A percentile compares a stretch with the other conserved stretches of the same genome.
phyloP scores from a whole-genome alignment of 306 rosid species.

The Begonia fuchsioides region DNA sequence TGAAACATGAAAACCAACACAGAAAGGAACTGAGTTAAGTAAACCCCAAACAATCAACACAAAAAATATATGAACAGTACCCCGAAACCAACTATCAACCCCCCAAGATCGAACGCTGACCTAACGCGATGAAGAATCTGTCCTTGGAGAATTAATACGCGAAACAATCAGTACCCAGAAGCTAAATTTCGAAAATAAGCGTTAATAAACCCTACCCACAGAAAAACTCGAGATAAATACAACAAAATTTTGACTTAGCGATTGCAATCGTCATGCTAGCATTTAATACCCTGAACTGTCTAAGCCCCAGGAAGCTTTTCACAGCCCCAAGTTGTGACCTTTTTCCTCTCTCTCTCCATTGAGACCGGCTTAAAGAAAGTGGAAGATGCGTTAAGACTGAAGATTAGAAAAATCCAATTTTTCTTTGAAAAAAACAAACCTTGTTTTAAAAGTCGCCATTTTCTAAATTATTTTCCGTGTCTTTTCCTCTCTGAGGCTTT shows the following conservation, averaged over 20 bases:
- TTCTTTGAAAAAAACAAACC: too few species aligned
- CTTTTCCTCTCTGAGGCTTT: not conserved
- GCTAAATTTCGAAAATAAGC: constrained; percentile 25
- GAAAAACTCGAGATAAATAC: constrained; percentile 32
- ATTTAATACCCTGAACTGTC: constrained; percentile 14
- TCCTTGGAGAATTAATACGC: constrained; percentile 8
- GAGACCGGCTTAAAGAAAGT: not conserved
- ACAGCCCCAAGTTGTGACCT: not conserved
- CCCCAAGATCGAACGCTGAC: constrained; percentile 11
- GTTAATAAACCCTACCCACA: constrained; percentile 45
- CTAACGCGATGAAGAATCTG: constrained; percentile 10
- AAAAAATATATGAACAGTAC: not conserved
- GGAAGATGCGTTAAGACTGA: not conserved
- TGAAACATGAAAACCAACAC: constrained; percentile 9
- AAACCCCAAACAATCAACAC: constrained; percentile 8
- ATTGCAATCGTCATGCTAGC: constrained; percentile 22
- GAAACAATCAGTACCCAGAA: constrained; percentile 31
- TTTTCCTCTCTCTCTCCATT: not conserved
- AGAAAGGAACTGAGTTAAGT: constrained; percentile 7
- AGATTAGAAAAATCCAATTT: not conserved
- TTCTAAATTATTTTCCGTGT: not conserved
- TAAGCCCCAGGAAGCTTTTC: not conserved
- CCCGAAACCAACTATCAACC: not conserved
- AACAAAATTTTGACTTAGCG: constrained; percentile 40
- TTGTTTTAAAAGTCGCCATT: not conserved